Percentiles rank a stretch among this genome's conserved stretches.
These are phyloP conservation scores for Didymella exigua DNA, from an alignment of 2,329 filamentous ascomycete genomes.

Conservation along the genomic window DNA sequence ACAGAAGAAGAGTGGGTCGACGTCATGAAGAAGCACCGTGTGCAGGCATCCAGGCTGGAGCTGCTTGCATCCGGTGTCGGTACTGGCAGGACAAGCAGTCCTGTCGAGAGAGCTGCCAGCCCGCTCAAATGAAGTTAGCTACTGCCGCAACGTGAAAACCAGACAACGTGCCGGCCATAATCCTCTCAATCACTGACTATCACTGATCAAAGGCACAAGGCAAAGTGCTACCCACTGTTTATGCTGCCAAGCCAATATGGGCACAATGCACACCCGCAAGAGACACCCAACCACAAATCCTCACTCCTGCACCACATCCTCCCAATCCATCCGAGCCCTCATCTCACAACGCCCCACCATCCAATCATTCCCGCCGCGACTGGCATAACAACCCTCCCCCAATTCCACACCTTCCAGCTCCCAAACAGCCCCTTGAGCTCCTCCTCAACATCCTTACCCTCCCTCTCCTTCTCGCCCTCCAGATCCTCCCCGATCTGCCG, in stretches of 20 bases:
- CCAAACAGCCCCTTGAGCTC: slow-evolving; percentile 1
- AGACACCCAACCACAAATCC: too few relatives aligned
- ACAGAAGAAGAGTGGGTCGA: slow-evolving; percentile 77
- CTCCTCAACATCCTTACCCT: neutral
- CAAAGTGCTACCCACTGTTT: too few relatives aligned
- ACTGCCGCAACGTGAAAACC: too few relatives aligned
- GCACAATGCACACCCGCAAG: too few relatives aligned
- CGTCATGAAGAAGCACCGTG: slow-evolving; percentile 83
- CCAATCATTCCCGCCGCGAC: slow-evolving; percentile 5
- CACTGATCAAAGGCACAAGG: too few relatives aligned
- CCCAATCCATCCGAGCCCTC: too few relatives aligned
- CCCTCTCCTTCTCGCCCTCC: neutral
- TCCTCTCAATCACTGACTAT: too few relatives aligned
- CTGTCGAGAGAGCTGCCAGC: slow-evolving; percentile 18
- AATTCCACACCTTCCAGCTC: slow-evolving; percentile 10
- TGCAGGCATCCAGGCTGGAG: slow-evolving; percentile 80
- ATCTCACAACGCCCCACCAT: neutral
- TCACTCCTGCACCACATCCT: too few relatives aligned
- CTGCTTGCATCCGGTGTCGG: slow-evolving; percentile 53
- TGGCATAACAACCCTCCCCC: slow-evolving; percentile 7
- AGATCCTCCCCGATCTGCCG: slow-evolving; percentile 2
- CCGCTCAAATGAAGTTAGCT: slow-evolving; percentile 17
- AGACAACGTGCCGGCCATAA: too few relatives aligned
- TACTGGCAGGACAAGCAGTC: slow-evolving; percentile 33
- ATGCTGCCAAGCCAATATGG: too few relatives aligned